A percentile compares a stretch with the other conserved stretches of the same genome.
Evolutionary conservation across 2,329 filamentous ascomycete genomes (phyloP).

Genomic region (Scedosporium boydii): DNA sequence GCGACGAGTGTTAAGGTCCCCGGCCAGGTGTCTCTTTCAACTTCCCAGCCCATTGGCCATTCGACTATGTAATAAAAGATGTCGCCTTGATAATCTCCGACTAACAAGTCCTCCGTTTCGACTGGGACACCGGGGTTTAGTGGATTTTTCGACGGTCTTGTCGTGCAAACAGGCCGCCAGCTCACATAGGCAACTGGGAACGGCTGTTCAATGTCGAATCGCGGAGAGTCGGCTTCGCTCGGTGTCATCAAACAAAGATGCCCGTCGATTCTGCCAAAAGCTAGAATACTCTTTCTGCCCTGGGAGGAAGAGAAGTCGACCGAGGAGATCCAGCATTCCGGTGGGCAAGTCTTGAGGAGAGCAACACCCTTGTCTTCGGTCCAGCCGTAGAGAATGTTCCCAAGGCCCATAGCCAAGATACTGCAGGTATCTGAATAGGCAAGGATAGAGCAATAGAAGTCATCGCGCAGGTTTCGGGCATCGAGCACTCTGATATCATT

Average conservation of each 20-base stretch:
- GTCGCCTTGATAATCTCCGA: slow-evolving; percentile 74
- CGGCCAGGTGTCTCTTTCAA: slow-evolving; percentile 58
- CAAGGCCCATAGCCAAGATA: slow-evolving; percentile 75
- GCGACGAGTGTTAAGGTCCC: slow-evolving; percentile 71
- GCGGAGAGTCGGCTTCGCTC: slow-evolving; percentile 53
- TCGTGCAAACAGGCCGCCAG: slow-evolving; percentile 60
- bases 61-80: slow-evolving; percentile 86
- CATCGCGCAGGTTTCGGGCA: slow-evolving; percentile 79
- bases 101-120: slow-evolving; percentile 70
- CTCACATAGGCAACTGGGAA: slow-evolving; percentile 68
- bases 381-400: slow-evolving; percentile 77
- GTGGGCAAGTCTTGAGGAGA: slow-evolving; percentile 33
- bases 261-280: slow-evolving; percentile 72
- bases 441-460: slow-evolving; percentile 89
- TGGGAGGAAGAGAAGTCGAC: slow-evolving; percentile 78
- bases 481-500: slow-evolving; percentile 60
- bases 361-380: slow-evolving; percentile 64
- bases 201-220: slow-evolving; percentile 67
- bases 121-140: slow-evolving; percentile 39
- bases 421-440: slow-evolving; percentile 70
- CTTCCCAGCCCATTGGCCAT: slow-evolving; percentile 61
- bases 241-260: slow-evolving; percentile 70
- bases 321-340: slow-evolving; percentile 58
- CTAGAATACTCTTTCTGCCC: slow-evolving; percentile 72
- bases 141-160: slow-evolving; percentile 42